A percentile compares a stretch with the other conserved stretches of the same genome.
phyloP scores from a whole-genome alignment of 176 grass and related monocot species.

The Avena atlantica region DNA sequence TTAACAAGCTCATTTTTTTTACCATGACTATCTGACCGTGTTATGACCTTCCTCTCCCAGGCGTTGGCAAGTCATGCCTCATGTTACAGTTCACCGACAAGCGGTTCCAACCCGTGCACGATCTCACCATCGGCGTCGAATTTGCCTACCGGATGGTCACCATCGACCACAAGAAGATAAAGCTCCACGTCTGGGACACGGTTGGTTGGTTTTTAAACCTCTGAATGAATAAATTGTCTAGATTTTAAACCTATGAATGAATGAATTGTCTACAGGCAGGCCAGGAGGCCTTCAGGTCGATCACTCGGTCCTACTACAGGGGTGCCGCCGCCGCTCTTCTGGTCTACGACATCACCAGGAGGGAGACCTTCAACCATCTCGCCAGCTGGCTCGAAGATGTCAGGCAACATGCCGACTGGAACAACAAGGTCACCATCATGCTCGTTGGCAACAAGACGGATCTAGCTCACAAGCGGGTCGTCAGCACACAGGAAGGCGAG shows the following conservation, averaged over 20 bases:
- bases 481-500: slow-evolving; percentile 67
- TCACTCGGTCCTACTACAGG: slow-evolving; percentile 68
- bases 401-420: slow-evolving; percentile 42
- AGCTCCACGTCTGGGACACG: slow-evolving; percentile 75
- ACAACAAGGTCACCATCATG: slow-evolving; percentile 72
- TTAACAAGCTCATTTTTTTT: no score
- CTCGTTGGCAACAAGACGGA: slow-evolving; percentile 72
- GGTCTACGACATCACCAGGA: slow-evolving; percentile 74
- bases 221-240: no score
- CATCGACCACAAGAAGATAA: slow-evolving; percentile 64
- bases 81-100: slow-evolving; percentile 73
- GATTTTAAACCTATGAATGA: background rate
- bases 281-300: slow-evolving; percentile 66
- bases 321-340: slow-evolving; percentile 64
- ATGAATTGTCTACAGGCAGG: slow-evolving; percentile 50
- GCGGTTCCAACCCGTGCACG: slow-evolving; percentile 61
- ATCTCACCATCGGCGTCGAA: slow-evolving; percentile 68
- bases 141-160: slow-evolving; percentile 59
- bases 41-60: background rate
- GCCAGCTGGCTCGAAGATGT: slow-evolving; percentile 63
- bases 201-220: no score
- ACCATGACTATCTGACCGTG: background rate
- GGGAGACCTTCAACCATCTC: slow-evolving; percentile 72
- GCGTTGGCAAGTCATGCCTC: slow-evolving; percentile 72
- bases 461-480: slow-evolving; percentile 53